Conservation (phyloP, 805 yeast genomes). For the Candida ponderosae region DNA sequence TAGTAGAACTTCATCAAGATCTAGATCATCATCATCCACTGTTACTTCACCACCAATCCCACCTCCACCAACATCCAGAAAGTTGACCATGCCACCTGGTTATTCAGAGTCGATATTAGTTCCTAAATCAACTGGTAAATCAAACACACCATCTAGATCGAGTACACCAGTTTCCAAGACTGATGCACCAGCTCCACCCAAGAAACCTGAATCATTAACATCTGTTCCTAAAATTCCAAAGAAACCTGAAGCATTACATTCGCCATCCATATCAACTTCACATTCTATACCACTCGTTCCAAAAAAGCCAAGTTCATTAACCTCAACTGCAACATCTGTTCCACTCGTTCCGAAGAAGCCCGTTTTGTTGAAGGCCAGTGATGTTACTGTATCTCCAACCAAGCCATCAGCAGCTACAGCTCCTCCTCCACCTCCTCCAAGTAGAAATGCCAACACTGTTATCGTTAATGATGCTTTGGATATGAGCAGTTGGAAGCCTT, state of each 20-base stretch:
- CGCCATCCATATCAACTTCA: conserved; percentile 8
- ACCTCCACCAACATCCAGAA: conserved; percentile 24
- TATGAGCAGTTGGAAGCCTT: conserved; percentile 14
- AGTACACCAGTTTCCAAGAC: conserved; percentile 11
- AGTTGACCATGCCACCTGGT: conserved; percentile 28
- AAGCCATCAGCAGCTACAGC: conserved; percentile 3
- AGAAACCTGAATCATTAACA: conserved; percentile 9
- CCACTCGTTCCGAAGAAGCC: conserved; percentile 11
- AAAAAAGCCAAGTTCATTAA: conserved; percentile 5
- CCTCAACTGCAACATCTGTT: background rate
- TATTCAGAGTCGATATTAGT: conserved; percentile 24
- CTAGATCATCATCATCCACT: conserved; percentile 1
- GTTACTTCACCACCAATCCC: conserved; percentile 14
- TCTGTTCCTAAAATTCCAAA: conserved; percentile 11
- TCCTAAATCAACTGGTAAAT: conserved; percentile 24
- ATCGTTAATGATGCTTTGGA: conserved; percentile 1
- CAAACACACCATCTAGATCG: conserved; percentile 12
- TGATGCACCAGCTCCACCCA: conserved; percentile 6
- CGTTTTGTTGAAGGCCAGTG: background rate
- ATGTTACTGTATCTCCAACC: conserved; percentile 1
- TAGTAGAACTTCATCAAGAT: conserved; percentile 1
- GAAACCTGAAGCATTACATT: conserved; percentile 13
- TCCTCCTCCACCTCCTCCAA: conserved; percentile 10
- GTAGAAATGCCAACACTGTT: conserved; percentile 1
- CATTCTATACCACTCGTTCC: conserved; percentile 11